Conservation (phyloP, 352 stramenopile genomes). For the Phytophthora boehmeriae region DNA sequence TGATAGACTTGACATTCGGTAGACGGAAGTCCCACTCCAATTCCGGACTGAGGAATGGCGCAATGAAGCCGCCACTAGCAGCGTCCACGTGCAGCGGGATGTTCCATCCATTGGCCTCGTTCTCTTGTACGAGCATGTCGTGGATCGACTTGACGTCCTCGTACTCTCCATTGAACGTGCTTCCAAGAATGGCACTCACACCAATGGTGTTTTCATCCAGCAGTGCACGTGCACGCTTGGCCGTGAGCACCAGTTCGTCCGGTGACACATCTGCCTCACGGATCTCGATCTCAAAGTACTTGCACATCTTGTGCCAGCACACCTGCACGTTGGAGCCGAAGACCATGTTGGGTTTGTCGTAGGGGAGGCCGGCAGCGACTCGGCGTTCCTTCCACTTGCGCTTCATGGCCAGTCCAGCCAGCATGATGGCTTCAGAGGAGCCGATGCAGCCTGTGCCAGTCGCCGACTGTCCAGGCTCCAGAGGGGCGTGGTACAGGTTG, state of each 20-base stretch:
- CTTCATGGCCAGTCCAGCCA: slow-evolving; percentile 91
- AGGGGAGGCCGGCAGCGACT: slow-evolving; percentile 69
- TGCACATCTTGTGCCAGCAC: slow-evolving; percentile 95
- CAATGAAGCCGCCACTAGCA: slow-evolving; percentile 73
- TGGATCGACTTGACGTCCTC: slow-evolving; percentile 89
- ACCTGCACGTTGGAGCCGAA: slow-evolving; percentile 93
- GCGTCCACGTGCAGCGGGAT: slow-evolving; percentile 80
- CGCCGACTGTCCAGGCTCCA: slow-evolving; percentile 55
- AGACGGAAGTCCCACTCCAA: slow-evolving; percentile 87
- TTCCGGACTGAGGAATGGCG: slow-evolving; percentile 86
- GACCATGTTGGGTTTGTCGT: slow-evolving; percentile 92
- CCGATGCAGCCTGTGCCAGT: slow-evolving; percentile 91
- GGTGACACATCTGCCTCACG: slow-evolving; percentile 88
- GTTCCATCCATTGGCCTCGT: slow-evolving; percentile 71
- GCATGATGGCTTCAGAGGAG: slow-evolving; percentile 93
- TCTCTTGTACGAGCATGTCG: slow-evolving; percentile 78
- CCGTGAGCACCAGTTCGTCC: slow-evolving; percentile 86
- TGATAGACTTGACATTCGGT: slow-evolving; percentile 91
- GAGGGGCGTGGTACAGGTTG: slow-evolving; percentile 89
- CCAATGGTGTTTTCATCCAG: slow-evolving; percentile 92
- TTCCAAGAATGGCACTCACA: slow-evolving; percentile 86
- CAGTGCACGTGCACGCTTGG: slow-evolving; percentile 73
- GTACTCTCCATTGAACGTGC: slow-evolving; percentile 92
- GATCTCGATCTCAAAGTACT: slow-evolving; percentile 94
- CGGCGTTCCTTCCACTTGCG: slow-evolving; percentile 90